Conservation (phyloP, 2,329 filamentous ascomycete genomes). For the Epichloe coenophiala region DNA sequence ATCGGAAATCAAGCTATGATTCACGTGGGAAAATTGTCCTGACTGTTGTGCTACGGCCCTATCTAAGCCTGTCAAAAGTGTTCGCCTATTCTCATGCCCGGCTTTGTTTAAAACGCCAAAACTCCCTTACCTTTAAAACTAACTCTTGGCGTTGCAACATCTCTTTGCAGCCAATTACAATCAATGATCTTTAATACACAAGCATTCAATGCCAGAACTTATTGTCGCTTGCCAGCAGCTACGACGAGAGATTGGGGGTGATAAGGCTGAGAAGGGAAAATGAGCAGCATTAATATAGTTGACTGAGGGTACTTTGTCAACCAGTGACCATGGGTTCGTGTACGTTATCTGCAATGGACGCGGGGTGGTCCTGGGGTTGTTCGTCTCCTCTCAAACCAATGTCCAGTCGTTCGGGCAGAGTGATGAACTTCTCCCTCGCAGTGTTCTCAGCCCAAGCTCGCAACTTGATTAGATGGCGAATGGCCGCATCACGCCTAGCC, state of each 20-base stretch:
- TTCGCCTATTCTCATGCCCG: background rate
- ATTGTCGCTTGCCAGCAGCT: background rate
- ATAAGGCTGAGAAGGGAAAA: background rate
- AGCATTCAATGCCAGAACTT: background rate
- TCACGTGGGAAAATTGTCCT: background rate
- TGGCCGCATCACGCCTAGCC: conserved; percentile 62
- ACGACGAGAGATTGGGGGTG: background rate
- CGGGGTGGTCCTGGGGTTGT: conserved; percentile 13
- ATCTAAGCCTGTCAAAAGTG: background rate
- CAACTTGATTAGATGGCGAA: conserved; percentile 68
- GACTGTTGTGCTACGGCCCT: background rate
- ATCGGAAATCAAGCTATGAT: background rate
- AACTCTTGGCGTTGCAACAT: background rate
- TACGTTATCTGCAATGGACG: conserved; percentile 22
- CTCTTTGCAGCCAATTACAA: background rate
- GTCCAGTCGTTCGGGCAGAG: conserved; percentile 21
- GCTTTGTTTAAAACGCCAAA: background rate
- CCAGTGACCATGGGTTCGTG: conserved; percentile 40
- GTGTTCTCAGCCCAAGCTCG: conserved; percentile 72
- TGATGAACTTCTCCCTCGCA: conserved; percentile 26
- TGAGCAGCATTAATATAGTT: background rate
- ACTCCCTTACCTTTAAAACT: background rate
- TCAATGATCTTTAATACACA: background rate
- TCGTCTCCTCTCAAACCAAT: conserved; percentile 26
- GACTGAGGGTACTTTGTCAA: conserved; percentile 14